Evolutionary conservation across 169 alveolate species (phyloP), one percentile per base, ranked within the genome.

Genomic region (Plasmodium blacklocki): DNA sequence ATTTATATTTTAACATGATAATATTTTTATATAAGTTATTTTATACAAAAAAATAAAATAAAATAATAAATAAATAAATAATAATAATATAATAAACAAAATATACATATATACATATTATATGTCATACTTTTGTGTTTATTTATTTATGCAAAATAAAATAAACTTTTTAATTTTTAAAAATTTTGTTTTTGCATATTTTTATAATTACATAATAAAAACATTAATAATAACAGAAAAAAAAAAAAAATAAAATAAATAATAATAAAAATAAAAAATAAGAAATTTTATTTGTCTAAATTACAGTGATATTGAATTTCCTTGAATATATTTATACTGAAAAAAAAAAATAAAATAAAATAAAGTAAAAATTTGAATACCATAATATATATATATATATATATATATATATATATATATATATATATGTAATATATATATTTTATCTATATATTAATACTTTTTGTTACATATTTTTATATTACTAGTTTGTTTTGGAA

Each of bases 281-380:
- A 58, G 21, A 6, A 58, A 32, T 43, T 64, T 78, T 49, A 66
- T 60, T 73, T 15, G 59, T 23, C 70, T 60, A 78, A 78, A 78
- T 78, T 78, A 18, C 89, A 78, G 60, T 78, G 78, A 58, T 78
- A 59, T 45, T 78, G 89, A 59, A 78, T 78, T 78, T 78, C 89
- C 18, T 78, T 78, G 49, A 78, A 78, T 23, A 78, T 78, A 19
- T 64, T 78, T 64, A 78, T 78, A 59, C 89, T 78, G 68, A 23
- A 78, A 78, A 50, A 18, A 67, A 19, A 70, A n/a, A 54, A 23
- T 0, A 56, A 62, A 21, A 62, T 8, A 39, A 39, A 39, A 5
- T 5, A 39, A 39, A 39, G 63, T 15, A 32, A 11, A 23, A 15
- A 45, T 32, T 15, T 26, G 52, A 18, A 56, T 71, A 59, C 18